A percentile compares a stretch with the other conserved stretches of the same genome.
Conservation (phyloP, 805 yeast species). For the Hanseniaspora occidentalis region DNA sequence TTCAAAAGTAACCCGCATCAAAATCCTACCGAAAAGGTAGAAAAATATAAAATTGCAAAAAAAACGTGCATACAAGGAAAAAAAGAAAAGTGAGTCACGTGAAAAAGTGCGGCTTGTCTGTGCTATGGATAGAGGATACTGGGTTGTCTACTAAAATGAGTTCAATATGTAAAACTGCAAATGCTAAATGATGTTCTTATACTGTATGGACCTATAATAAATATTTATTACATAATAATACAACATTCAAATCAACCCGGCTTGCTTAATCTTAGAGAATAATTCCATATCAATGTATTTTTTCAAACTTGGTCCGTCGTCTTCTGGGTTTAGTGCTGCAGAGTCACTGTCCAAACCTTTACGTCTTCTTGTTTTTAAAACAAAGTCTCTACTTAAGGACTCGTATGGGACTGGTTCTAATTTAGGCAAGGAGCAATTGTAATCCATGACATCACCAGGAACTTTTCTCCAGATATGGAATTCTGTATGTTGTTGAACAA, state of each 20-base stretch:
- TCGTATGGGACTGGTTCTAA: constrained; percentile 61
- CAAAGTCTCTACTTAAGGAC: constrained; percentile 77
- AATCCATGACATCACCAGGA: constrained; percentile 87
- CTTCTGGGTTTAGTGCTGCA: constrained; percentile 34
- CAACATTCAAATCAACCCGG: constrained; percentile 1
- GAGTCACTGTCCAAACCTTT: constrained; percentile 59
- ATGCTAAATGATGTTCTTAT: too few species aligned
- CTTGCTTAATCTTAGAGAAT: constrained; percentile 30
- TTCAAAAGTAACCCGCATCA: too few species aligned
- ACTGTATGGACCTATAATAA: too few species aligned
- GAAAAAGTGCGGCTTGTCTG: too few species aligned
- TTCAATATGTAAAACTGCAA: too few species aligned
- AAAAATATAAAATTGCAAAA: too few species aligned
- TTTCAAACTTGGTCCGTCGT: constrained; percentile 31
- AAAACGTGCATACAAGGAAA: too few species aligned
- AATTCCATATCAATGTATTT: constrained; percentile 57
- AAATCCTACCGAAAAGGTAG: too few species aligned
- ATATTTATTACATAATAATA: too few species aligned
- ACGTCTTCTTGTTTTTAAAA: constrained; percentile 76
- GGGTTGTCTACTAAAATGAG: too few species aligned
- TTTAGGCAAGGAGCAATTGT: constrained; percentile 46
- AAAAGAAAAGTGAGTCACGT: too few species aligned
- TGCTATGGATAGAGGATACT: too few species aligned
- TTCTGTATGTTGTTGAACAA: constrained; percentile 51
- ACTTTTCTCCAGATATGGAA: constrained; percentile 53